phyloP scores from a whole-genome alignment of 768 basidiomycete species.

The Ramaria sp. region DNA sequence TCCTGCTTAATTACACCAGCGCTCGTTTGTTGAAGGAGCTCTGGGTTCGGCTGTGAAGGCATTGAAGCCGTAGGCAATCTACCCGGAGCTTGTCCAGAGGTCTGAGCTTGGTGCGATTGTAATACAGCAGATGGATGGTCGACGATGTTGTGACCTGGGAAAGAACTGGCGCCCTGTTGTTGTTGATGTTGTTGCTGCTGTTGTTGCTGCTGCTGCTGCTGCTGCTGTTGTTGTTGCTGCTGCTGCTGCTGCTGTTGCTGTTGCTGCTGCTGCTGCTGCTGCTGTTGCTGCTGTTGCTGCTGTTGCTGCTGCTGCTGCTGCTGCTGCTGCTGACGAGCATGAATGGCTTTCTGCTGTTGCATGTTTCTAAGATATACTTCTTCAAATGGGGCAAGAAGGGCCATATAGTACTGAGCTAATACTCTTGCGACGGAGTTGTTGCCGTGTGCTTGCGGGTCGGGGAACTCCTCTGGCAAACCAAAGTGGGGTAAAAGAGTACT shows the following conservation, averaged over 20 bases:
- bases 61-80: not conserved
- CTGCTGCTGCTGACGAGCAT: conserved; percentile 20
- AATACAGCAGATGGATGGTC: not conserved
- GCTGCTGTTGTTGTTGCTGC: conserved; percentile 11
- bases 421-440: conserved; percentile 37
- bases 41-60: not conserved
- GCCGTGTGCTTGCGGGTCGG: conserved; percentile 35
- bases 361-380: conserved; percentile 54
- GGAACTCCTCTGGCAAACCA: conserved; percentile 49
- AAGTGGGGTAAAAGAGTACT: conserved; percentile 39
- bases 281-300: conserved; percentile 2
- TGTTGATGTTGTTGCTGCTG: not conserved
- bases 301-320: conserved; percentile 4
- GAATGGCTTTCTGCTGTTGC: conserved; percentile 45
- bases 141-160: not conserved
- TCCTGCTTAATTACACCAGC: not conserved
- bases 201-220: conserved; percentile 1
- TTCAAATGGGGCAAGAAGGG: conserved; percentile 62
- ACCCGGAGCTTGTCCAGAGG: not conserved
- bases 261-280: not conserved
- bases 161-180: not conserved
- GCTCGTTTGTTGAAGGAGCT: not conserved
- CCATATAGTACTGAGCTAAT: conserved; percentile 50
- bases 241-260: conserved; percentile 3
- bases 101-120: not conserved